A percentile compares a stretch with the other conserved stretches of the same genome.
Evolutionary conservation across 2,329 filamentous ascomycete species (phyloP).

Genomic region (Aspergillus sclerotialis): DNA sequence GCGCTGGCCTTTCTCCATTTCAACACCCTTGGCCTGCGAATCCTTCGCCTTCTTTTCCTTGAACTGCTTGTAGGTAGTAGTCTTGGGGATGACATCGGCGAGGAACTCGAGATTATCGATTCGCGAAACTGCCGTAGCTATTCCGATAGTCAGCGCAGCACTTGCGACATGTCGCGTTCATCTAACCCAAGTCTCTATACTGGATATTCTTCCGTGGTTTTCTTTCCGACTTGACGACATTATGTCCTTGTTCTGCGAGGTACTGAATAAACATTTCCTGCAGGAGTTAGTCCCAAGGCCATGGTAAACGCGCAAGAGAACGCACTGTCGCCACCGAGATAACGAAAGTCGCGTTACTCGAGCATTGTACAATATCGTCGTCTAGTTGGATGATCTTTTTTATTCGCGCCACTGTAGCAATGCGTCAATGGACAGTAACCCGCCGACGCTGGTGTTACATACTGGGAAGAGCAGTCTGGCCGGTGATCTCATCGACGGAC

Average conservation of each 20-base stretch:
- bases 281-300: not conserved
- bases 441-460: constrained; percentile 31
- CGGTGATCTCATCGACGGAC: constrained; percentile 71
- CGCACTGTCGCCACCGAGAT: constrained; percentile 81
- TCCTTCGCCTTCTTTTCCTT: constrained; percentile 54
- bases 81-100: constrained; percentile 81
- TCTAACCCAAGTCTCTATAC: constrained; percentile 81
- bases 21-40: constrained; percentile 17
- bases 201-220: constrained; percentile 92
- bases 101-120: constrained; percentile 95
- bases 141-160: no score
- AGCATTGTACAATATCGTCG: constrained; percentile 76
- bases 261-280: constrained; percentile 95
- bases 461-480: constrained; percentile 80
- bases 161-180: no score
- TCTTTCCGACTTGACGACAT: constrained; percentile 80
- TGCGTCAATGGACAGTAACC: constrained; percentile 1
- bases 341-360: constrained; percentile 88
- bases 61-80: constrained; percentile 70
- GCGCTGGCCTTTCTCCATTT: constrained; percentile 33
- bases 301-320: constrained; percentile 5
- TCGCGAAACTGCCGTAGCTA: constrained; percentile 76
- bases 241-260: constrained; percentile 75
- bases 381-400: constrained; percentile 93
- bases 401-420: constrained; percentile 73